Evolutionary conservation across 1,139 yeast species (phyloP), one percentile per base, ranked within the genome.

Genomic region (Saccharomyces hybrid): DNA sequence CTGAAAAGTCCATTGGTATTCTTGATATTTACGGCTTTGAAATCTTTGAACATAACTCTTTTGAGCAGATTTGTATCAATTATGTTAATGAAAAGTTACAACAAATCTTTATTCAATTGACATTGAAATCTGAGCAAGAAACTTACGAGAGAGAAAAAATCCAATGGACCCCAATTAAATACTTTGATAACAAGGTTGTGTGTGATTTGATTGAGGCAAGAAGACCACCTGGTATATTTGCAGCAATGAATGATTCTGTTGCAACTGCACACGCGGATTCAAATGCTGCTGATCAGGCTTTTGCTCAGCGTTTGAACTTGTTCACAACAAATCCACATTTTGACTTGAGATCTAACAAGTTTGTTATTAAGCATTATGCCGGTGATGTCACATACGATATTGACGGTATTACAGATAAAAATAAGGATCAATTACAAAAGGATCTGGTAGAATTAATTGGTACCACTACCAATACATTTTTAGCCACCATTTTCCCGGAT

Each of bases 201-300:
- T 95, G 99, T 76, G 99, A 95, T 66, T 79, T 95, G 70, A 95
- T 95, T 68, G 99, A 95, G 73, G 88, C 90, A 38, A 82, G 83
- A 56, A 82, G 97, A 67, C 99, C 99, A 2, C 98, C 98, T 0
- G 99, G 99, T 58, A 80, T 95, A 52, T 93, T 95, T 74, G 95
- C 99, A 1, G 97, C 97, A 1, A 79, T 95, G 72, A 93, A 93
- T 71, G 99, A 95, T 74, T 95, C 98, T 0, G 86, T 91, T 68
- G 97, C 97, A 51, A 95, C 98, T 14, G 99, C 99, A 0, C 99
- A 95, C 71, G 99, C 99, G 2, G 99, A 95, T 69, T 87, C 97
- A 1, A 81, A 78, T 55, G 99, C 99, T 11, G 98, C 99, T 0
- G 99, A 95, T 71, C 97, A 90, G 73, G 89, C 95, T 2, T 95